phyloP scores from a whole-genome alignment of 2,329 filamentous ascomycete species.

The Exserohilum turcica region DNA sequence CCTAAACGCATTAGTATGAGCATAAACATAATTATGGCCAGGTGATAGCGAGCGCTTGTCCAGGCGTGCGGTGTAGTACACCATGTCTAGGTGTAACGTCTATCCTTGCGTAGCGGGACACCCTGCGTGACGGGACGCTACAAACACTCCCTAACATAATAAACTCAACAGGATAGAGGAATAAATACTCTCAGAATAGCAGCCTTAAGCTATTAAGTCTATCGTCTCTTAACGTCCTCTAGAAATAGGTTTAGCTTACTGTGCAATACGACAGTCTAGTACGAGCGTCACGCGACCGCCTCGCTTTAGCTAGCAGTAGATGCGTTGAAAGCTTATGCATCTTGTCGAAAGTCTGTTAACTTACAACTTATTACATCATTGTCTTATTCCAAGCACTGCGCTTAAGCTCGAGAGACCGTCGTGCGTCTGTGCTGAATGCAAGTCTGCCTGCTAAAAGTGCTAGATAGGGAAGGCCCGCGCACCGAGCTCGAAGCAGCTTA shows the following conservation, averaged over 20 bases:
- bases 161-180: constrained; percentile 15
- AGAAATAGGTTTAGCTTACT: background rate
- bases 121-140: no score
- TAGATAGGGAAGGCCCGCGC: constrained; percentile 11
- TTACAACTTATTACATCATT: background rate
- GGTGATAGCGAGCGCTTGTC: no score
- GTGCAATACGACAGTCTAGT: background rate
- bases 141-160: background rate
- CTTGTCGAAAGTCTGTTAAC: background rate
- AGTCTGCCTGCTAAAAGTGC: constrained; percentile 14
- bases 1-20: no score
- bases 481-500: constrained; percentile 15
- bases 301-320: background rate
- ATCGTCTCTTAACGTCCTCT: background rate
- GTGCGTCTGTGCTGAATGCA: background rate
- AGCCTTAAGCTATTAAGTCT: background rate
- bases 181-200: constrained; percentile 3
- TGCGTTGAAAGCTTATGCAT: background rate
- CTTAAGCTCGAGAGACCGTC: background rate
- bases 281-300: background rate
- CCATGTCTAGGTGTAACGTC: no score
- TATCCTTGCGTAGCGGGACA: no score
- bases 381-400: background rate
- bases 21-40: no score
- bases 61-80: no score